A percentile compares a stretch with the other conserved stretches of the same genome.
These are phyloP conservation scores for Arthroderma sp. DNA, from an alignment of 2,329 filamentous ascomycete species.

Conservation along the genomic window DNA sequence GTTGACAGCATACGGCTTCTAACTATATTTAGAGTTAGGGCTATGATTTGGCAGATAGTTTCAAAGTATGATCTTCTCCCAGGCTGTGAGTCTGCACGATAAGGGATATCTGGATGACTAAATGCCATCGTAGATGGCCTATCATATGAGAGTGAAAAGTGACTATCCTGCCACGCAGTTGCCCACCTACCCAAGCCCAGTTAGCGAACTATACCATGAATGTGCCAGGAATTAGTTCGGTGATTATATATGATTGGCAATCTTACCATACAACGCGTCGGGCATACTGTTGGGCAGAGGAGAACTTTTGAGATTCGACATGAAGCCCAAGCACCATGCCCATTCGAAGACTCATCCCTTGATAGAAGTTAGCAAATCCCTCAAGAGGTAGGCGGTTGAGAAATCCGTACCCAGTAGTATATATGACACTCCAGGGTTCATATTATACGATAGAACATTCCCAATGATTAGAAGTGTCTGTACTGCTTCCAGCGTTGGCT, in stretches of 20 bases:
- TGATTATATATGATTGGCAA: not conserved
- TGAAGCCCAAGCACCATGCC: conserved; percentile 50
- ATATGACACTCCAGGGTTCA: conserved; percentile 54
- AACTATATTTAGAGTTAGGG: conserved; percentile 45
- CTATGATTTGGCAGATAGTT: conserved; percentile 46
- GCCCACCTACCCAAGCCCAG: conserved; percentile 39
- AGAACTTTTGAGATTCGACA: conserved; percentile 44
- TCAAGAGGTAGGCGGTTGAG: not conserved
- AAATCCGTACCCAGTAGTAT: conserved; percentile 40
- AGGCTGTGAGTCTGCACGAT: conserved; percentile 36
- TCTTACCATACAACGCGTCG: conserved; percentile 35
- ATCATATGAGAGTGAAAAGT: conserved; percentile 53
- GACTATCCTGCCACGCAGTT: conserved; percentile 52
- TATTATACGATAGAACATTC: conserved; percentile 51
- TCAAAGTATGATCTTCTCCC: conserved; percentile 46
- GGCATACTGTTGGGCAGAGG: conserved; percentile 37
- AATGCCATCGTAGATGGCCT: conserved; percentile 45
- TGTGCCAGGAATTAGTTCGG: not conserved
- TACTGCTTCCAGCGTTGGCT: conserved; percentile 49
- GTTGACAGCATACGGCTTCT: conserved; percentile 44
- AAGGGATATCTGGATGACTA: conserved; percentile 40
- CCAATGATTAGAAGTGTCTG: conserved; percentile 51
- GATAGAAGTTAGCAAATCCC: conserved; percentile 6
- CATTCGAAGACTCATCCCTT: conserved; percentile 48
- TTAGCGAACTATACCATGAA: not conserved